Base-by-base conservation (phyloP, 1,139 yeast species). In the Taphrina confusa region DNA sequence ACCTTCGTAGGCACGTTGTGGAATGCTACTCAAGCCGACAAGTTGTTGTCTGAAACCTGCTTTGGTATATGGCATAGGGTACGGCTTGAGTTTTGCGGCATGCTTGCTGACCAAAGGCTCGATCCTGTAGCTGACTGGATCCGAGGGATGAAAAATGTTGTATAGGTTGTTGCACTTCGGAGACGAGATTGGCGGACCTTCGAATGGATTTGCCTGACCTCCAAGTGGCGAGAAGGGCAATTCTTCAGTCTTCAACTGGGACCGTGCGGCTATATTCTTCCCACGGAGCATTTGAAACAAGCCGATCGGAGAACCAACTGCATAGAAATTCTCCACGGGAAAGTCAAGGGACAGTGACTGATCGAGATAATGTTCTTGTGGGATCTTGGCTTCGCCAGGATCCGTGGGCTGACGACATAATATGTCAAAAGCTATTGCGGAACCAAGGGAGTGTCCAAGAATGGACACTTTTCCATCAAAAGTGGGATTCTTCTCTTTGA, bases 401-500 rank as follows among this genome's bases (percentile, higher is more conserved):
- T 63, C 70, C 16, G 58, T 51, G 6, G 82, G 81, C 69, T 86
- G 92, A 27, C 76, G 71, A 2, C 87, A 76, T 40, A 90, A 72
- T 33, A 92, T 77, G 71, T 92, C 98, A 66, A 88, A 82, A 1
- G 86, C 79, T 57, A 92, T 88, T 0, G 92, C 85, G 12, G 95
- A 85, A 0, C 98, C 98, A 27, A 92, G 74, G 0, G 97, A 90
- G 71, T 92, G 98, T 0, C 97, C 97, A 67, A 91, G 76, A 1
- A 92, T 71, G 67, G 91, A 90, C 0, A 90, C 84, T 63, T 83
- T 80, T 0, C 97, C 97, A 1, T 67, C 68, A 71, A 89, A 90
- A 16, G 78, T 73, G 0, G 96, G 96, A 67, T 91, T 85, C 62
- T 81, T 75, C 62, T 80, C 76, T 18, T 60, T 36, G 70, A 83